Base-by-base conservation (phyloP, 139 green algal genomes). In the Micromonas commoda region DNA sequence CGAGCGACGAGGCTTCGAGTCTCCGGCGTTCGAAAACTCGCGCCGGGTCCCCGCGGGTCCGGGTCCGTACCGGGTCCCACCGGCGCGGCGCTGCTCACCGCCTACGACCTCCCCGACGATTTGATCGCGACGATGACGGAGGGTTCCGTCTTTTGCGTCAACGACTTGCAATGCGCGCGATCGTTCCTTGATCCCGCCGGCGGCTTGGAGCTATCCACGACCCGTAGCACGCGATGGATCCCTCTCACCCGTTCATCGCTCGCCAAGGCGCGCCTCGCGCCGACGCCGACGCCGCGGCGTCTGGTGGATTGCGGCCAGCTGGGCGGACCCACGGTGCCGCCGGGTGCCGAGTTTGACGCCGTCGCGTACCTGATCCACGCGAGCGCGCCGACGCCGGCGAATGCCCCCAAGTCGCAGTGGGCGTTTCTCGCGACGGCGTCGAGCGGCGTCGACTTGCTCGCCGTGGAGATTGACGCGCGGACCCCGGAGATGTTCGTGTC, bases 341-440 rank as follows among this genome's bases (percentile, higher is more conserved):
- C n/a, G 4, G 26, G 64, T 29, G 33, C 38, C 32, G 64, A 71
- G 64, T 71, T 71, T 13, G 64, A 71, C 28, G 28, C 64, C 28
- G 29, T 71, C 26, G 64, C 33, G 28, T 35, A 21, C 3, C 26
- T 33, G 2, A 3, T 71, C 13, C 29, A 51, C 64, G 21, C 13
- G 13, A 23, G 9, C 9, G 16, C 9, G 9, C 45, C 45, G 45
- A 57, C 16, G 45, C 45, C 26, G 28, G 4, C 26, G 26, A 38
- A 39, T 4, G 64, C n/a, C 4, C 64, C 26, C 23, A 26, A 19
- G 29, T 71, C 64, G 21, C 64, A 71, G 64, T 71, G 64, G 64
- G 33, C 33, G 33, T 71, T 71, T 29, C 23, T 13, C n/a, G 3
- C 2, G 3, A 51, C 64, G 64, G 4, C 64, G n/a, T 2, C n/a